Conservation (phyloP, 208 protist genomes). For the Wallacemonas sp. region DNA sequence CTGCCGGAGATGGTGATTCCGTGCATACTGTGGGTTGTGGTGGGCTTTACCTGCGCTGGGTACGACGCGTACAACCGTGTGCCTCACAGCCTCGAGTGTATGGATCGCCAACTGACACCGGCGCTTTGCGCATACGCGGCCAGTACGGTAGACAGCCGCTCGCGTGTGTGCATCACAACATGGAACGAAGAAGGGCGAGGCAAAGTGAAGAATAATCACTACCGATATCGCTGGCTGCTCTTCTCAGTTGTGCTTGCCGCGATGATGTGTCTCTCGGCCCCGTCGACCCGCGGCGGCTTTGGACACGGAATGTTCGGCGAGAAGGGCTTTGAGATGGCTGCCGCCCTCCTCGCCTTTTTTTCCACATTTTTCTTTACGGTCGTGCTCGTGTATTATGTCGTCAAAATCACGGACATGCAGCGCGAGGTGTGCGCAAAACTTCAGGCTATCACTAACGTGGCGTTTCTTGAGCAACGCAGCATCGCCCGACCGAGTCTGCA, state of each 20-base stretch:
- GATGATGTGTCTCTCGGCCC: constrained; percentile 59
- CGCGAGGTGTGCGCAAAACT: constrained; percentile 70
- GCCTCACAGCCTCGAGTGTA: constrained; percentile 68
- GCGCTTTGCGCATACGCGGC: constrained; percentile 68
- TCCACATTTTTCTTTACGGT: constrained; percentile 56
- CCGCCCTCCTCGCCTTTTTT: constrained; percentile 44
- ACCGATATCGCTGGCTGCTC: constrained; percentile 64
- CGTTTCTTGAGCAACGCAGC: constrained; percentile 61
- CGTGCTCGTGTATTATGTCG: constrained; percentile 48
- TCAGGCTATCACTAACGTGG: constrained; percentile 60
- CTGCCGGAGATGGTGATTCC: constrained; percentile 66
- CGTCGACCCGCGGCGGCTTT: constrained; percentile 52
- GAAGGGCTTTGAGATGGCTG: constrained; percentile 34
- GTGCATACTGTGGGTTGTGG: constrained; percentile 57
- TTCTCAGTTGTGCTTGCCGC: constrained; percentile 39
- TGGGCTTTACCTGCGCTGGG: constrained; percentile 41
- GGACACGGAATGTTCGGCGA: constrained; percentile 48
- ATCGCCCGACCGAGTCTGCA: constrained; percentile 63
- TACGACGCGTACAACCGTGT: constrained; percentile 65
- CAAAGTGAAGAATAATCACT: constrained; percentile 67
- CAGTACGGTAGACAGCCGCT: constrained; percentile 59
- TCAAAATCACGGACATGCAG: constrained; percentile 85
- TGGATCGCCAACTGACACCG: constrained; percentile 68
- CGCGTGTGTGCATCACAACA: constrained; percentile 73
- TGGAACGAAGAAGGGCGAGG: constrained; percentile 72